These are phyloP conservation scores for Austroboletus festivus DNA, from an alignment of 768 basidiomycete species.

Conservation along the genomic window DNA sequence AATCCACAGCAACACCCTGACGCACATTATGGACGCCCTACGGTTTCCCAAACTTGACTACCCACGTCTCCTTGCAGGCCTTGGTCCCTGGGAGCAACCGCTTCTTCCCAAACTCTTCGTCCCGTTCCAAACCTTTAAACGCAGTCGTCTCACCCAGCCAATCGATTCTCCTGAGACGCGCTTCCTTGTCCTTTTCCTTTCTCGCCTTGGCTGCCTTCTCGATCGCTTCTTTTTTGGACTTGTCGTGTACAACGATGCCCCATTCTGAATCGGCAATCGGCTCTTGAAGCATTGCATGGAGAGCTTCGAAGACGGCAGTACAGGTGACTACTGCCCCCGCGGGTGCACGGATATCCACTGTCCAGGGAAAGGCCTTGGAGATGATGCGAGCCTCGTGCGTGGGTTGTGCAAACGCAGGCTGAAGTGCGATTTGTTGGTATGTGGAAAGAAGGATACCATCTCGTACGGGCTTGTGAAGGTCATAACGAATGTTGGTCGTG, in stretches of 20 bases:
- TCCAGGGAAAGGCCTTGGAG: slow-evolving; percentile 64
- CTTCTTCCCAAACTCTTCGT: slow-evolving; percentile 52
- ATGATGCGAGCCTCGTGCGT: slow-evolving; percentile 45
- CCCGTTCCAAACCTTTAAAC: slow-evolving; percentile 61
- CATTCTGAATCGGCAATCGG: slow-evolving; percentile 65
- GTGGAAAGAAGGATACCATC: slow-evolving; percentile 41
- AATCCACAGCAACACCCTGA: background rate
- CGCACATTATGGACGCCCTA: slow-evolving; percentile 14
- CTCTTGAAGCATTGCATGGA: slow-evolving; percentile 49
- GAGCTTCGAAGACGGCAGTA: slow-evolving; percentile 51
- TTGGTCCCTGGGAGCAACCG: slow-evolving; percentile 46
- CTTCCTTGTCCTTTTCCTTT: slow-evolving; percentile 34
- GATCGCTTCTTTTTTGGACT: slow-evolving; percentile 41
- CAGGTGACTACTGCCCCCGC: slow-evolving; percentile 40
- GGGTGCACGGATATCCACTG: slow-evolving; percentile 48
- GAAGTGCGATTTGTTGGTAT: slow-evolving; percentile 37
- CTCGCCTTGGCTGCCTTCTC: slow-evolving; percentile 53
- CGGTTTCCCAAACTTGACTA: slow-evolving; percentile 45
- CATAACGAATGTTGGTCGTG: slow-evolving; percentile 47
- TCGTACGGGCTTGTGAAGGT: slow-evolving; percentile 43
- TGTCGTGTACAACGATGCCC: slow-evolving; percentile 49
- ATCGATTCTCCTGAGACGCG: slow-evolving; percentile 54
- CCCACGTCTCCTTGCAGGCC: slow-evolving; percentile 53
- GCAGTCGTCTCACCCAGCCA: slow-evolving; percentile 56
- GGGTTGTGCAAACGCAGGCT: slow-evolving; percentile 38